Base-by-base conservation (phyloP, 495 filamentous ascomycete species). In the Oidiodendron maius region DNA sequence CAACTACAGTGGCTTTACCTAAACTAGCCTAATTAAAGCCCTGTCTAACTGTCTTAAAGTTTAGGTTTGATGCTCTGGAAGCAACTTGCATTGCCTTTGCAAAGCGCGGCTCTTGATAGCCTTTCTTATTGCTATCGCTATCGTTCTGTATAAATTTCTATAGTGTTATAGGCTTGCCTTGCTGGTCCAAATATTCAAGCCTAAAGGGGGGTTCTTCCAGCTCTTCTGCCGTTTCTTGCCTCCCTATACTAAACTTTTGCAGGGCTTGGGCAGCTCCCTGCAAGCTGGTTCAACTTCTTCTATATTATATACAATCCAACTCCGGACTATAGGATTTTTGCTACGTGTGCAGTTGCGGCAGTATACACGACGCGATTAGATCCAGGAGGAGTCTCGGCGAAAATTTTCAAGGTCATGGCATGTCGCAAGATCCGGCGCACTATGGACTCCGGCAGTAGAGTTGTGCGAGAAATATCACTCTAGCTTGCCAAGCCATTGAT, bases 321-420 rank as follows among this genome's bases (percentile, higher is more conserved):
- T 32, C 28, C n/a, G 28, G 28, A 32, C 28, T 8, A 32, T 32
- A n/a, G 28, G 28, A 32, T 32, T 40, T 40, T n/a, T 16, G 37
- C 37, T 16, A 40, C 12, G 37, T 15, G 12, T 16, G 12, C 12
- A 11, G 37, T 61, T n/a, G 54, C 48, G 37, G 56, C 57, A 17
- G 51, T 64, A 24, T 64, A 60, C 17, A 47, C 46, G 26, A 65
- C 46, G 30, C 12, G 48, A 26, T 50, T 51, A 32, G 46, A 37
- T 22, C 10, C 24, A 51, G 9, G 58, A 48, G 15, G 15, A 25
- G 71, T 66, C 51, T 77, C 74, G 32, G 56, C 55, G 61, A 77
- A 78, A 50, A 77, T 66, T 40, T 64, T 67, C 45, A 69, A 62
- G 32, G 63, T 70, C 52, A 76, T 74, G 28, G 66, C 71, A 46